These are phyloP conservation scores for Pichia sp. DNA, from an alignment of 1,139 yeast species.

Conservation along the genomic window DNA sequence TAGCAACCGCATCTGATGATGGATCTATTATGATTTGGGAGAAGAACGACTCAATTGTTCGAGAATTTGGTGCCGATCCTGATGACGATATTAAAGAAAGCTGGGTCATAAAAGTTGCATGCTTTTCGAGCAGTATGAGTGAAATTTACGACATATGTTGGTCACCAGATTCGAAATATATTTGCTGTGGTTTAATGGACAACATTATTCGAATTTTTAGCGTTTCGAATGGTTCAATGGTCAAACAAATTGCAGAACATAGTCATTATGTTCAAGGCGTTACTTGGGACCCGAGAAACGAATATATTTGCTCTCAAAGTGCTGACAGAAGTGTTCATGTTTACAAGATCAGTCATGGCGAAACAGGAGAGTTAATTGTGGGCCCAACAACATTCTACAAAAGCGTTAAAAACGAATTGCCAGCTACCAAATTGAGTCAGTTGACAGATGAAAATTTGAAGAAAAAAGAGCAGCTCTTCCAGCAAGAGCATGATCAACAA, in stretches of 20 bases:
- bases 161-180: constrained; percentile 73
- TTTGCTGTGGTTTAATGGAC: constrained; percentile 92
- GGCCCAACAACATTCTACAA: constrained; percentile 36
- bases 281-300: constrained; percentile 83
- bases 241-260: constrained; percentile 64
- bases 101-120: constrained; percentile 55
- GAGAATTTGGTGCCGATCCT: constrained; percentile 49
- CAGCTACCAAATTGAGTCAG: constrained; percentile 12
- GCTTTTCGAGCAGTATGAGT: constrained; percentile 48
- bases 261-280: constrained; percentile 92
- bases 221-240: constrained; percentile 47
- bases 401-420: constrained; percentile 39
- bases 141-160: constrained; percentile 88
- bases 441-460: constrained; percentile 3
- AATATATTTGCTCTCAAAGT: constrained; percentile 76
- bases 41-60: constrained; percentile 41
- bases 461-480: background rate
- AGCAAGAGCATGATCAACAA: background rate
- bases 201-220: constrained; percentile 66
- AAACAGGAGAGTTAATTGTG: constrained; percentile 22
- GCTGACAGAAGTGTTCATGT: constrained; percentile 80
- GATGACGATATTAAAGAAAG: constrained; percentile 58
- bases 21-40: constrained; percentile 83
- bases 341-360: constrained; percentile 31
- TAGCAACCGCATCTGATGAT: constrained; percentile 95